A percentile compares a stretch with the other conserved stretches of the same genome.
Conservation (phyloP, 768 basidiomycete species). For the Suillus weaverae region DNA sequence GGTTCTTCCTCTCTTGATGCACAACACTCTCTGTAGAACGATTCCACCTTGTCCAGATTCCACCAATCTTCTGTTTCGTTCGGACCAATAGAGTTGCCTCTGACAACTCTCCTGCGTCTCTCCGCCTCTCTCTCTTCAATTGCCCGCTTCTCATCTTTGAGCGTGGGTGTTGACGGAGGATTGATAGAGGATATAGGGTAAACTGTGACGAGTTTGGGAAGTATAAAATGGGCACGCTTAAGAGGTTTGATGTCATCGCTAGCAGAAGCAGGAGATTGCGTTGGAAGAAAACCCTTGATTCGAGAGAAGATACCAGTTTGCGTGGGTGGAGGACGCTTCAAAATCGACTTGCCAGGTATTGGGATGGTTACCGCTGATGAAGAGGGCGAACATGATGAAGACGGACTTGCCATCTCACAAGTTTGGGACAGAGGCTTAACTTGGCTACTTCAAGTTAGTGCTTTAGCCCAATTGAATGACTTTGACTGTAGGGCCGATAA, state of each 20-base stretch:
- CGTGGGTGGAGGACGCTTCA: conserved; percentile 71
- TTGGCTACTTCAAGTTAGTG: neutral
- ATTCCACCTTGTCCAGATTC: conserved; percentile 80
- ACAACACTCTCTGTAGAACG: conserved; percentile 87
- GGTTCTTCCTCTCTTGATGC: conserved; percentile 71
- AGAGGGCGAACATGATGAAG: conserved; percentile 64
- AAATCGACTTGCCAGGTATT: conserved; percentile 76
- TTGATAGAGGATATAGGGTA: conserved; percentile 88
- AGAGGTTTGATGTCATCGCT: conserved; percentile 61
- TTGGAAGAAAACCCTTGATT: conserved; percentile 72
- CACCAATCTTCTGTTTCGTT: conserved; percentile 67
- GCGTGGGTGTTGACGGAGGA: conserved; percentile 76
- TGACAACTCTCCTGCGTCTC: conserved; percentile 62
- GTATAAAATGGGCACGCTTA: conserved; percentile 88
- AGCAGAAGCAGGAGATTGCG: conserved; percentile 37
- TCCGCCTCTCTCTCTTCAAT: conserved; percentile 76
- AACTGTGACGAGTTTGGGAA: conserved; percentile 81
- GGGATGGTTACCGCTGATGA: conserved; percentile 82
- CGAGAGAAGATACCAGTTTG: conserved; percentile 72
- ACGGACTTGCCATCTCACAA: conserved; percentile 27
- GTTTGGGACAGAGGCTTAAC: neutral
- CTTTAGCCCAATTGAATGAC: neutral
- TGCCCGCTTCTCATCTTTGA: conserved; percentile 81
- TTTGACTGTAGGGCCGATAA: neutral
- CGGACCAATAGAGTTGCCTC: conserved; percentile 45